phyloP scores from a whole-genome alignment of 352 stramenopile species.

The Globisporangium solare region DNA sequence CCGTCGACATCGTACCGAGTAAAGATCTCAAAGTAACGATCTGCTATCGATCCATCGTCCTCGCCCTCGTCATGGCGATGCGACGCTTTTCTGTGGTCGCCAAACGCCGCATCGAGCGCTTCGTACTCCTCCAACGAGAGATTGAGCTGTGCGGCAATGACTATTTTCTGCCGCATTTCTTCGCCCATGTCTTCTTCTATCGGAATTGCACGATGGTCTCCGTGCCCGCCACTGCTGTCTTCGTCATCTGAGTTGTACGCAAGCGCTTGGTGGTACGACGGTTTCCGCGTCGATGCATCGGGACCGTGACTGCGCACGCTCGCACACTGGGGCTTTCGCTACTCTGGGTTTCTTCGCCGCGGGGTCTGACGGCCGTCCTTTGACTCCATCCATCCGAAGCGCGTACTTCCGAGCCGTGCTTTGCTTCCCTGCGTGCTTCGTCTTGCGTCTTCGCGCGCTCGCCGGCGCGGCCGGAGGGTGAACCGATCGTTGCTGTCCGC shows the following conservation, averaged over 20 bases:
- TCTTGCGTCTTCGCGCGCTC: conserved; percentile 7
- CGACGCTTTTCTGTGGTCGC: conserved; percentile 8
- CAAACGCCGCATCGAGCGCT: conserved; percentile 54
- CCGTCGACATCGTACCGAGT: conserved; percentile 72
- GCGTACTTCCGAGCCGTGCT: conserved; percentile 35
- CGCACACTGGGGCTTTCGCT: conserved; percentile 11
- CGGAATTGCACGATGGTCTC: conserved; percentile 5
- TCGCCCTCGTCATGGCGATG: conserved; percentile 7
- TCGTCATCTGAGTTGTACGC: conserved; percentile 31
- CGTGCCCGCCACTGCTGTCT: conserved; percentile 2
- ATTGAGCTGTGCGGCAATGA: conserved; percentile 57
- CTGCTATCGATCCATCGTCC: conserved; percentile 25
- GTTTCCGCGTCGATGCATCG: conserved; percentile 4
- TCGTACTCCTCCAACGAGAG: conserved; percentile 71
- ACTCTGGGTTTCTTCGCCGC: conserved; percentile 8
- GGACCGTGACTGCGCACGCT: conserved; percentile 7
- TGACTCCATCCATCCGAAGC: conserved; percentile 35
- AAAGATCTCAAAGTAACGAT: conserved; percentile 57
- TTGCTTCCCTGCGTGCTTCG: conserved; percentile 10
- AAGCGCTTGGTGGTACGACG: conserved; percentile 24
- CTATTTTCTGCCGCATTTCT: conserved; percentile 33
- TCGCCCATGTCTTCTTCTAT: conserved; percentile 54
- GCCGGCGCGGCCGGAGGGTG: conserved; percentile 16
- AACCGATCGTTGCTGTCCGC: conserved; percentile 7
- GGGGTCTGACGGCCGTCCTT: conserved; percentile 19